Percentiles rank a stretch among this genome's conserved stretches.
phyloP scores from a whole-genome alignment of 495 filamentous ascomycete species.

The Hypoxylon cercidicola region DNA sequence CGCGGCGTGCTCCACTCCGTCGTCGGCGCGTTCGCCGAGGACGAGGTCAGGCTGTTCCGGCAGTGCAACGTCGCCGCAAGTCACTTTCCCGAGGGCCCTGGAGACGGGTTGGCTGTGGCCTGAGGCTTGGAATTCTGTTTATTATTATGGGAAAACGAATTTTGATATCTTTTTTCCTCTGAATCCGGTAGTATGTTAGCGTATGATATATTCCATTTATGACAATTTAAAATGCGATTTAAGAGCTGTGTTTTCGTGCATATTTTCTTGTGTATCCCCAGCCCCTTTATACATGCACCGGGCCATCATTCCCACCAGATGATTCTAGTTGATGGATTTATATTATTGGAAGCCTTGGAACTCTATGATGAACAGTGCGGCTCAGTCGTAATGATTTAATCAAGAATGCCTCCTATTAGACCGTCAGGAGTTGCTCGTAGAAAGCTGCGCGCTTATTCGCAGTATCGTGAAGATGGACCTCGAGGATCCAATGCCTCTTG shows the following conservation, averaged over 20 bases:
- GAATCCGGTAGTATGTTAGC: too few relatives aligned
- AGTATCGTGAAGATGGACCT: slow-evolving; percentile 60
- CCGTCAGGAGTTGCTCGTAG: slow-evolving; percentile 58
- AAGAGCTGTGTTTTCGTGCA: too few relatives aligned
- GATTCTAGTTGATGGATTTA: too few relatives aligned
- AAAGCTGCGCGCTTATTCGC: slow-evolving; percentile 53
- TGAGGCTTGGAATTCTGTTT: too few relatives aligned
- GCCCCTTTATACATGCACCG: too few relatives aligned
- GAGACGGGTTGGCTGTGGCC: not conserved
- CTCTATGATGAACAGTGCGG: not conserved
- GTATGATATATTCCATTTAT: too few relatives aligned
- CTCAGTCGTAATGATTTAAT: not conserved
- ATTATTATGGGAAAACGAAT: too few relatives aligned
- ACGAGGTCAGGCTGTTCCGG: slow-evolving; percentile 75
- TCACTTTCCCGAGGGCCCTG: slow-evolving; percentile 61
- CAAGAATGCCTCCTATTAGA: slow-evolving; percentile 25
- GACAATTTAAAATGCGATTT: too few relatives aligned
- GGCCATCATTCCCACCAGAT: too few relatives aligned
- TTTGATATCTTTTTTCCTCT: too few relatives aligned
- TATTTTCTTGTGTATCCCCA: too few relatives aligned
- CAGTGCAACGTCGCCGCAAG: slow-evolving; percentile 79
- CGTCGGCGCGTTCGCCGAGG: slow-evolving; percentile 75
- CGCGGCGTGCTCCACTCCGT: slow-evolving; percentile 76
- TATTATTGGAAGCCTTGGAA: not conserved
- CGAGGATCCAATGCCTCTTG: slow-evolving; percentile 62